Conservation (phyloP, 176 grass and related monocot species). For the Eleusine indica region DNA sequence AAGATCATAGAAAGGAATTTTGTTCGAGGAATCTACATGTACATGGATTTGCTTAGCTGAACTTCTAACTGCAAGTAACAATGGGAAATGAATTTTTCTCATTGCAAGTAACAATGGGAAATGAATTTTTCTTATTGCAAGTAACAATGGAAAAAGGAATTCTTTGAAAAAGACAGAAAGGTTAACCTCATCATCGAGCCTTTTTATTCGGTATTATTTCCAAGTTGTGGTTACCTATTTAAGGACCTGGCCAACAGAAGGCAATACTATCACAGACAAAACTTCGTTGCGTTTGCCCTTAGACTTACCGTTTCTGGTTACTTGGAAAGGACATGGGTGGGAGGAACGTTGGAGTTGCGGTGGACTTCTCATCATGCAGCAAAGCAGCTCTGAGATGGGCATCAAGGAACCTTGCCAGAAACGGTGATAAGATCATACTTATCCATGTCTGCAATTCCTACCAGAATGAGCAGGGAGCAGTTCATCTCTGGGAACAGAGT, state of each 20-base stretch:
- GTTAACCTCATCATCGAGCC: neutral
- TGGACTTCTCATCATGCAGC: slow-evolving; percentile 79
- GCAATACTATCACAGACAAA: slow-evolving; percentile 4
- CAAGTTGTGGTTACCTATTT: slow-evolving; percentile 41
- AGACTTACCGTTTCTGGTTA: slow-evolving; percentile 2
- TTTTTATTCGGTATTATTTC: slow-evolving; percentile 12
- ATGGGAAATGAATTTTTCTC: slow-evolving; percentile 38
- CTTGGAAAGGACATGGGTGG: slow-evolving; percentile 44
- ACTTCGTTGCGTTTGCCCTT: neutral
- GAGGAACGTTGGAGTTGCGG: slow-evolving; percentile 67
- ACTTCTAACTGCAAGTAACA: neutral
- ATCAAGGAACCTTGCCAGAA: slow-evolving; percentile 55
- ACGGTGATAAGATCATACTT: slow-evolving; percentile 62
- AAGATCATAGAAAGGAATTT: slow-evolving; percentile 6
- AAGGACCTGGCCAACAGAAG: slow-evolving; percentile 23
- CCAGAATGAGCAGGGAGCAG: slow-evolving; percentile 59
- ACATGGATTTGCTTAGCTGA: neutral
- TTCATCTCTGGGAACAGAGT: slow-evolving; percentile 72
- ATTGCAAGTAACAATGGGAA: slow-evolving; percentile 20
- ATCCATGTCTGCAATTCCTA: slow-evolving; percentile 61
- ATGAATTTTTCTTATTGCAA: slow-evolving; percentile 28
- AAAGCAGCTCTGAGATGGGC: slow-evolving; percentile 73
- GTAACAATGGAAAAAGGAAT: slow-evolving; percentile 38
- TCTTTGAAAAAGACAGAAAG: slow-evolving; percentile 23
- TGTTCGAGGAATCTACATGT: neutral